Evolutionary conservation across 768 basidiomycete species (phyloP).

Genomic region (Leccinellum luteum): DNA sequence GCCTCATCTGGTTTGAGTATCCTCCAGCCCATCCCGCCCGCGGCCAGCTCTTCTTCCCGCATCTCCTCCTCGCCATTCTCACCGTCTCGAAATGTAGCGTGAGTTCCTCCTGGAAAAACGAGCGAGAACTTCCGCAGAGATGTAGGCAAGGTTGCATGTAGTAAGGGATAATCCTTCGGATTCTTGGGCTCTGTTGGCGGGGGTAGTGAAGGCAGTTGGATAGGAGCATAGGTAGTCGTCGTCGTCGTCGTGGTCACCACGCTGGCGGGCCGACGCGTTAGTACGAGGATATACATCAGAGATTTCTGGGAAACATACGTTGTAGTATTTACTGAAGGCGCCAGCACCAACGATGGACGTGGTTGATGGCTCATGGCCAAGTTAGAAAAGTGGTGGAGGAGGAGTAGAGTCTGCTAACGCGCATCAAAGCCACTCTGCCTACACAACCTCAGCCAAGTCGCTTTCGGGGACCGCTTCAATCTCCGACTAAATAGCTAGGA

Average conservation of each 20-base stretch:
- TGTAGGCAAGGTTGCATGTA: conserved; percentile 70
- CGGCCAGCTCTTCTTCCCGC: conserved; percentile 67
- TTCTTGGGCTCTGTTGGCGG: conserved; percentile 70
- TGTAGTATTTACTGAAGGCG: conserved; percentile 82
- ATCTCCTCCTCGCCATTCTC: conserved; percentile 61
- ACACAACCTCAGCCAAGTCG: conserved; percentile 29
- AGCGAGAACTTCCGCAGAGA: conserved; percentile 75
- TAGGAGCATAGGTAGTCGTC: conserved; percentile 87
- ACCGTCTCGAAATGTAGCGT: conserved; percentile 76
- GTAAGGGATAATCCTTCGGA: conserved; percentile 74
- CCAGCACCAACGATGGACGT: conserved; percentile 68
- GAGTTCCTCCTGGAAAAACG: conserved; percentile 76
- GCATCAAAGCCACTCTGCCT: conserved; percentile 33
- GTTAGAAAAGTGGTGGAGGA: conserved; percentile 26
- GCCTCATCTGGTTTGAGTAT: conserved; percentile 69
- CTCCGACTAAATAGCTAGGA: conserved; percentile 11
- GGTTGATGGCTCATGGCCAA: conserved; percentile 58
- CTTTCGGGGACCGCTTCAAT: conserved; percentile 26
- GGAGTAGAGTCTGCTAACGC: conserved; percentile 26
- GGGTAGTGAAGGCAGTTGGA: conserved; percentile 73
- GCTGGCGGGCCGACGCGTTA: conserved; percentile 40
- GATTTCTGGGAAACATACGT: conserved; percentile 49
- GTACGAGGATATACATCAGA: conserved; percentile 3
- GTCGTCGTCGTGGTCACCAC: conserved; percentile 92
- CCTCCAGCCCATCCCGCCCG: conserved; percentile 68